Percentiles rank a stretch among this genome's conserved stretches.
Evolutionary conservation across 208 protist genomes (phyloP).

Genomic region (Zelonia costaricensis): DNA sequence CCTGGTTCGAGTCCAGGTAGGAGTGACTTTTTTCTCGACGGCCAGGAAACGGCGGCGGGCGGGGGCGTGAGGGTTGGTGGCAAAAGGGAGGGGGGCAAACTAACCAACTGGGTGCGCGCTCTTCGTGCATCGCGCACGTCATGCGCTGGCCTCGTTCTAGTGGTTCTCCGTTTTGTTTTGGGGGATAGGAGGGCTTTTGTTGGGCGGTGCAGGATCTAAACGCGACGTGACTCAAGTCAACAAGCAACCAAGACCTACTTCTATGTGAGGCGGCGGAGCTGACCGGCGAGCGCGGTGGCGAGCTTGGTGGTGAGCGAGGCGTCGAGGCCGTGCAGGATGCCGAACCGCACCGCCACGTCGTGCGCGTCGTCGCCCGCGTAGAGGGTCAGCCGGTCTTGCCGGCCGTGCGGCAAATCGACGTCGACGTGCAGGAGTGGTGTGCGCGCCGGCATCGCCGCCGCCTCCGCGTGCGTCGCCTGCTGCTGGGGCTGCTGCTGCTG

Average conservation of each 20-base stretch:
- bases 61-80: too few species aligned
- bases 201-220: too few species aligned
- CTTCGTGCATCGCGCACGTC: too few species aligned
- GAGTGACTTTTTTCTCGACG: slow-evolving; percentile 59
- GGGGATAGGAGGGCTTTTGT: too few species aligned
- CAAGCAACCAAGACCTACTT: too few species aligned
- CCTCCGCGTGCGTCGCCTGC: neutral
- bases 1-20: slow-evolving; percentile 93
- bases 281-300: slow-evolving; percentile 21
- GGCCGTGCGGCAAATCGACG: slow-evolving; percentile 19
- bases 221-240: too few species aligned
- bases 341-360: slow-evolving; percentile 14
- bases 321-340: slow-evolving; percentile 14
- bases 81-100: neutral
- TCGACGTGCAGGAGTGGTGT: slow-evolving; percentile 28
- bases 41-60: neutral
- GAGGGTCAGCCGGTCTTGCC: slow-evolving; percentile 15
- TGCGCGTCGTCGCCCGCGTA: slow-evolving; percentile 9
- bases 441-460: neutral
- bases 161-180: too few species aligned
- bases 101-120: too few species aligned
- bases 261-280: slow-evolving; percentile 2
- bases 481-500: slow-evolving; percentile 15
- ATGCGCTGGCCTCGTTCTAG: too few species aligned
- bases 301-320: slow-evolving; percentile 7